Percentiles rank a stretch among this genome's conserved stretches.
Conservation (phyloP, 345 rosid species). For the Barbarea vulgaris region DNA sequence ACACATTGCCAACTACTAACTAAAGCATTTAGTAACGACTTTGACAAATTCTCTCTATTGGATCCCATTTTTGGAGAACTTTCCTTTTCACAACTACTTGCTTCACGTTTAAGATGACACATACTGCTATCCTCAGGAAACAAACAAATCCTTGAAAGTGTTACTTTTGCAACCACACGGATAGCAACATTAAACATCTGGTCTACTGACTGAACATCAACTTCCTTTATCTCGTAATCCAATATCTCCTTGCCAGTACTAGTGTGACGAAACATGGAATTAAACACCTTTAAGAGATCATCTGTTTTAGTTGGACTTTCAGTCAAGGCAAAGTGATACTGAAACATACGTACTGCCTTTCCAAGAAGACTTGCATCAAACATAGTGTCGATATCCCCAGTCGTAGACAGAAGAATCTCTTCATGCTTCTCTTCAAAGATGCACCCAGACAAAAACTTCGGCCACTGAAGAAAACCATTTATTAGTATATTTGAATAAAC, state of each 20-base stretch:
- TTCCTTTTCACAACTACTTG: conserved; percentile 38
- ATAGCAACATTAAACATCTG: conserved; percentile 58
- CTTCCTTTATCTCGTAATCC: conserved; percentile 53
- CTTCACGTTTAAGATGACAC: conserved; percentile 38
- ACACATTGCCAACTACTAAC: conserved; percentile 64
- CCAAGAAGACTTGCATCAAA: conserved; percentile 70
- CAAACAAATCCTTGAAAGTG: conserved; percentile 57
- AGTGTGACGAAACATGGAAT: conserved; percentile 50
- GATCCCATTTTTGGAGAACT: conserved; percentile 38
- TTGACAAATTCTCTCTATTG: conserved; percentile 45
- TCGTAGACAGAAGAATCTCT: conserved; percentile 48
- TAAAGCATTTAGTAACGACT: conserved; percentile 54
- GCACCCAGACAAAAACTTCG: conserved; percentile 55
- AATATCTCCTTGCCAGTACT: conserved; percentile 51
- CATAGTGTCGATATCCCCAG: conserved; percentile 55
- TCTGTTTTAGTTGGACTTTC: conserved; percentile 50
- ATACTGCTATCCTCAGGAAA: conserved; percentile 51
- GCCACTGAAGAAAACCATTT: conserved; percentile 63
- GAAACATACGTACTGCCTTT: conserved; percentile 68
- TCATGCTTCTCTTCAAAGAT: conserved; percentile 64
- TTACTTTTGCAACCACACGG: conserved; percentile 62
- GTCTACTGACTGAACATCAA: conserved; percentile 48
- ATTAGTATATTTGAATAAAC: conserved; percentile 59
- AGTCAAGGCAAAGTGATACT: conserved; percentile 52
- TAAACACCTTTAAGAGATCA: conserved; percentile 55